Conservation (phyloP, 148 eudicot genomes). For the Rhododendron vialii region DNA sequence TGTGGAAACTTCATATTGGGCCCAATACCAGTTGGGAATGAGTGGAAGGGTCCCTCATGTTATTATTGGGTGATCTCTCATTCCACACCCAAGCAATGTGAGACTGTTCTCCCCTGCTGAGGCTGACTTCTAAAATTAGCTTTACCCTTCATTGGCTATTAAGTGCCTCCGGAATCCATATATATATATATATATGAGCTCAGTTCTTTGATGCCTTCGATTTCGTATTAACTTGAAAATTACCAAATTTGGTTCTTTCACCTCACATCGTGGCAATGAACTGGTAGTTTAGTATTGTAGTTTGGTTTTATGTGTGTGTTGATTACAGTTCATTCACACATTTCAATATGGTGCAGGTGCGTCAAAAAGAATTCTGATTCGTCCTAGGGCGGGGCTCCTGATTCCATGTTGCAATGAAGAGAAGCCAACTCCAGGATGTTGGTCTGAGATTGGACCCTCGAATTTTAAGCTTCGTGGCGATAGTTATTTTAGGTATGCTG, state of each 20-base stretch:
- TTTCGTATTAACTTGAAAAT: not conserved
- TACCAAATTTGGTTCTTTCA: not conserved
- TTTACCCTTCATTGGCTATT: not conserved
- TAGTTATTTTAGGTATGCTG: conserved; percentile 57
- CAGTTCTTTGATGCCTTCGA: not conserved
- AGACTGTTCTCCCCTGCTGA: not conserved
- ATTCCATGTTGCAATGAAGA: conserved; percentile 56
- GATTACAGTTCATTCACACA: not conserved
- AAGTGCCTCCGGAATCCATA: not conserved
- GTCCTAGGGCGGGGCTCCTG: conserved; percentile 62
- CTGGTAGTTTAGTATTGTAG: not conserved
- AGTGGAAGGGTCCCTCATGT: not conserved
- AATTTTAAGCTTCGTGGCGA: conserved; percentile 63
- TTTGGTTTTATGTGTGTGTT: not conserved
- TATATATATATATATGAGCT: not conserved
- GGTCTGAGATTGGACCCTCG: conserved; percentile 67
- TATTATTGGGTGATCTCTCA: not conserved
- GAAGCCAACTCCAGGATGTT: conserved; percentile 49
- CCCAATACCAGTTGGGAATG: not conserved
- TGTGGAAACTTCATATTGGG: not conserved
- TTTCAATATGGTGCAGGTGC: conserved; percentile 32
- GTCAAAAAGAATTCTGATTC: conserved; percentile 44
- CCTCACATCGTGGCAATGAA: not conserved
- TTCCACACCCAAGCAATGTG: not conserved
- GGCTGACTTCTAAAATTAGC: not conserved